Conservation (phyloP, 768 basidiomycete genomes). For the Suillus alpinus region DNA sequence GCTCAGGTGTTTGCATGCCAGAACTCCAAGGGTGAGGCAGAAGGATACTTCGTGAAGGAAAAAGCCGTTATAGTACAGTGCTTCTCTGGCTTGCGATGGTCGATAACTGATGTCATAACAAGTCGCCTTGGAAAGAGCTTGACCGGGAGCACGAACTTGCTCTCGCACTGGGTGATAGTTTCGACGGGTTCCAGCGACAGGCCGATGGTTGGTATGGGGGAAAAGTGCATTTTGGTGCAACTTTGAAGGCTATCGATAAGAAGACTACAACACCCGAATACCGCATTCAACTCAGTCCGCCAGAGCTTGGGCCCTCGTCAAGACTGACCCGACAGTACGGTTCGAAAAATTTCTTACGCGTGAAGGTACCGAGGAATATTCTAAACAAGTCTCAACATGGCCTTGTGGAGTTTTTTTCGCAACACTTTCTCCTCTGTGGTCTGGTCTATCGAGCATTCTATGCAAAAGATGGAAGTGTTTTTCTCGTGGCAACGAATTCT, state of each 20-base stretch:
- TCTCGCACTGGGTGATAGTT: not conserved
- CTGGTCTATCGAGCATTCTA: constrained; percentile 59
- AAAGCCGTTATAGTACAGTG: constrained; percentile 13
- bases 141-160: constrained; percentile 47
- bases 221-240: constrained; percentile 51
- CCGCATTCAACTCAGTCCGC: constrained; percentile 44
- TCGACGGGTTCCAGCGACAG: constrained; percentile 36
- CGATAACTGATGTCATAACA: not conserved
- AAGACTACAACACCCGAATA: constrained; percentile 16
- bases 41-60: constrained; percentile 13
- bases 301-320: constrained; percentile 51
- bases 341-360: constrained; percentile 52
- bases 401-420: constrained; percentile 41
- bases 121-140: constrained; percentile 65
- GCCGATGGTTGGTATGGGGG: constrained; percentile 57
- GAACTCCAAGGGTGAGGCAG: constrained; percentile 6
- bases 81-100: constrained; percentile 15
- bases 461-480: constrained; percentile 56
- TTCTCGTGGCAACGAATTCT: constrained; percentile 49
- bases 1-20: constrained; percentile 12
- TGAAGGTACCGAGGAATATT: constrained; percentile 39
- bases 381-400: constrained; percentile 29
- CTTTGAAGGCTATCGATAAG: constrained; percentile 22
- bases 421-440: constrained; percentile 52
- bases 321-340: constrained; percentile 62